These are phyloP conservation scores for Saccharomycopsis capsularis DNA, from an alignment of 805 yeast species.

Conservation along the genomic window DNA sequence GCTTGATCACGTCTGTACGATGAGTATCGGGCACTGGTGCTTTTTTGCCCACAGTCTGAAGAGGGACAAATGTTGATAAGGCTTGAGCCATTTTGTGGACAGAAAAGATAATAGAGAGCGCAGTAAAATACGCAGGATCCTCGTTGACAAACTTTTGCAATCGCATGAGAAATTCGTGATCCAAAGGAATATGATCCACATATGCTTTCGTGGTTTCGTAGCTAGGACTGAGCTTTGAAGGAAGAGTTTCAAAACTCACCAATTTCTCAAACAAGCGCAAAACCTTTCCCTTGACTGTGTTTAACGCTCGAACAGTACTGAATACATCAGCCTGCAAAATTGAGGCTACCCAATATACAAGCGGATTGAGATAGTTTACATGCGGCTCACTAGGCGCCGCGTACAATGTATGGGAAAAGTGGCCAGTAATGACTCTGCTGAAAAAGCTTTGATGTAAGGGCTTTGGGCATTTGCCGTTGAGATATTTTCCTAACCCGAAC, in stretches of 20 bases:
- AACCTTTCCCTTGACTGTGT: slow-evolving; percentile 2
- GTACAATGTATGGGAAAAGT: neutral
- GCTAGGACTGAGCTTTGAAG: too few relatives aligned
- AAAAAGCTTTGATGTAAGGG: neutral
- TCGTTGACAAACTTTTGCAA: too few relatives aligned
- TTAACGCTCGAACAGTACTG: neutral
- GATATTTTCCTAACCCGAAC: neutral
- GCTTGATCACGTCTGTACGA: too few relatives aligned
- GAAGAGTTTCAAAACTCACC: too few relatives aligned
- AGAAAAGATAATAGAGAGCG: too few relatives aligned
- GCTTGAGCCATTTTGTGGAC: neutral
- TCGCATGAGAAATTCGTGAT: too few relatives aligned
- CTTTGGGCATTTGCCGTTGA: neutral
- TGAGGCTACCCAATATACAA: neutral
- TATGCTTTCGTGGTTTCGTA: too few relatives aligned
- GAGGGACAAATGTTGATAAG: neutral
- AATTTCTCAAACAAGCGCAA: too few relatives aligned
- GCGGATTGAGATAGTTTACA: neutral
- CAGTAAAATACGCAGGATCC: too few relatives aligned
- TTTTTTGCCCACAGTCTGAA: too few relatives aligned
- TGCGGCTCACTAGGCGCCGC: neutral
- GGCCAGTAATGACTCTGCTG: neutral
- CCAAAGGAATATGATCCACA: too few relatives aligned
- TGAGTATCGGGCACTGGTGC: too few relatives aligned
- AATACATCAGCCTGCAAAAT: slow-evolving; percentile 1